Evolutionary conservation across 441 rosid genomes (phyloP).

Genomic region (Euphorbia schlechtendalii): DNA sequence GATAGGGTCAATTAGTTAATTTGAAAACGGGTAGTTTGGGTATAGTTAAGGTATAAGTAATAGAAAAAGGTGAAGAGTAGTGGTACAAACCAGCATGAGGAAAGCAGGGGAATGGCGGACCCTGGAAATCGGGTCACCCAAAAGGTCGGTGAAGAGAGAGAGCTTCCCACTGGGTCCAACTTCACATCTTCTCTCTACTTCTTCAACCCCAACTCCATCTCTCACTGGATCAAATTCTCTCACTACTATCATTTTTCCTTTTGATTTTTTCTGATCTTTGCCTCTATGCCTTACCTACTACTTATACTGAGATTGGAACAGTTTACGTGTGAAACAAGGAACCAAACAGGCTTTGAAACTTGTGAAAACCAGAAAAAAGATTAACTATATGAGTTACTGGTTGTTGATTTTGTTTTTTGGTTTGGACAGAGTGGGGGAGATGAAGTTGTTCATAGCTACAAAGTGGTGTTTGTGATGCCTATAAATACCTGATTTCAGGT

Average conservation of each 20-base stretch:
- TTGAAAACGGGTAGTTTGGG: no score
- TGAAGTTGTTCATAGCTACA: constrained; percentile 15
- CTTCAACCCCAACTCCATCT: constrained; percentile 58
- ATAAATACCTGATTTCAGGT: constrained; percentile 22
- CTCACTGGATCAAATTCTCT: constrained; percentile 58
- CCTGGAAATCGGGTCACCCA: constrained; percentile 97
- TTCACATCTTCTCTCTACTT: constrained; percentile 80
- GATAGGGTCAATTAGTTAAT: no score
- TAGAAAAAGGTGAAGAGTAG: constrained; percentile 5
- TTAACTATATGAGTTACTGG: no score
- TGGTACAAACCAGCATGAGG: constrained; percentile 70
- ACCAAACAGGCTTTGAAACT: not conserved
- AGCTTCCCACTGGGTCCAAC: constrained; percentile 92
- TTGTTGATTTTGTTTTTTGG: not conserved
- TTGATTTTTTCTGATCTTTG: no score
- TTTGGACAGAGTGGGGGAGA: not conserved
- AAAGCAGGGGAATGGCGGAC: constrained; percentile 97
- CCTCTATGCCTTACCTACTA: no score
- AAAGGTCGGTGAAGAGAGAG: constrained; percentile 89
- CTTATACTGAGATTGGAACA: no score
- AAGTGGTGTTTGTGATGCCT: constrained; percentile 13
- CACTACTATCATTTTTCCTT: constrained; percentile 30
- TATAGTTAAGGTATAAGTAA: not conserved
- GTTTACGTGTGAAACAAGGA: constrained; percentile 33
- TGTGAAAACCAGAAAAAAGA: no score